Evolutionary conservation across 176 grass and related monocot genomes (phyloP).

Genomic region (Dactylis glomerata): DNA sequence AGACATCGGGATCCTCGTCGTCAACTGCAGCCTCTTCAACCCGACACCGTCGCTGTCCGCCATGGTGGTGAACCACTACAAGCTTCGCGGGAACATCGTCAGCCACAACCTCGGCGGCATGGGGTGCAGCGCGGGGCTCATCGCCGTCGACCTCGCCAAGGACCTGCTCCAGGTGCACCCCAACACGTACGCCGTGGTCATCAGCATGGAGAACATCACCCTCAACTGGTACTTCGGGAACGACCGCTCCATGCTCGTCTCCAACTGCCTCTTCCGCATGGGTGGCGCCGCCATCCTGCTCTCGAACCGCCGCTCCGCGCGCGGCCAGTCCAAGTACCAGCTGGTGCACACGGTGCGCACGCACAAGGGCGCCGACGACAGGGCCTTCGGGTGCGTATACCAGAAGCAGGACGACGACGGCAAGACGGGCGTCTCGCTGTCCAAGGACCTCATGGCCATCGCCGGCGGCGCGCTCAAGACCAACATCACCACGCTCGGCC

Average conservation of each 20-base stretch:
- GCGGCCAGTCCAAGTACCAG: slow-evolving; percentile 50
- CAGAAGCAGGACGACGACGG: slow-evolving; percentile 34
- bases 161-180: slow-evolving; percentile 49
- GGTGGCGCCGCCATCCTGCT: slow-evolving; percentile 45
- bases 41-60: slow-evolving; percentile 54
- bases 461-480: slow-evolving; percentile 56
- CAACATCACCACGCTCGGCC: slow-evolving; percentile 58
- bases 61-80: slow-evolving; percentile 52
- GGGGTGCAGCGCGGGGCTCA: slow-evolving; percentile 54
- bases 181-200: slow-evolving; percentile 41
- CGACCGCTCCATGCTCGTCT: slow-evolving; percentile 52
- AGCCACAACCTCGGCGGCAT: slow-evolving; percentile 65
- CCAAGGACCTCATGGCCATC: slow-evolving; percentile 53
- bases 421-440: slow-evolving; percentile 45
- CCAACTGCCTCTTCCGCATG: slow-evolving; percentile 66
- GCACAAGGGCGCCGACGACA: slow-evolving; percentile 56
- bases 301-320: slow-evolving; percentile 21
- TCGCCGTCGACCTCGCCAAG: slow-evolving; percentile 50
- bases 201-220: slow-evolving; percentile 62
- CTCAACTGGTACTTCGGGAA: slow-evolving; percentile 68
- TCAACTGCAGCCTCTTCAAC: slow-evolving; percentile 63
- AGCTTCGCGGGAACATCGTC: slow-evolving; percentile 36
- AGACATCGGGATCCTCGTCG: slow-evolving; percentile 46
- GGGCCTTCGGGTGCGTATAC: slow-evolving; percentile 32
- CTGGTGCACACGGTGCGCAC: slow-evolving; percentile 68